Percentiles rank a stretch among this genome's conserved stretches.
phyloP scores from a whole-genome alignment of 2,329 filamentous ascomycete genomes.

The Tricladium varicosporioides region DNA sequence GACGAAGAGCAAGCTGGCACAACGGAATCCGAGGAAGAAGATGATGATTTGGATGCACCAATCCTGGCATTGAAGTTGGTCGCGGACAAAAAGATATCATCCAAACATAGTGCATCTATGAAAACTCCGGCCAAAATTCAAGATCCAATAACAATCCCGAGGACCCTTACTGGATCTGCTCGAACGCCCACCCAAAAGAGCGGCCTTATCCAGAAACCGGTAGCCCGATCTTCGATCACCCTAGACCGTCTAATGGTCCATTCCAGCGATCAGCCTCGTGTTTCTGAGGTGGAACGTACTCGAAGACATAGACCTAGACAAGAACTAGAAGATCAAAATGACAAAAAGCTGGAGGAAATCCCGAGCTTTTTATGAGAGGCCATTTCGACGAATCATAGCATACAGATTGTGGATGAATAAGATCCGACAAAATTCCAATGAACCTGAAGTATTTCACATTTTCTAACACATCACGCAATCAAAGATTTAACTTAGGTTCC shows the following conservation, averaged over 20 bases:
- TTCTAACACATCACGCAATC: not conserved
- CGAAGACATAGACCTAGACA: slow-evolving; percentile 19
- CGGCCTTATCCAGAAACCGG: too few species aligned
- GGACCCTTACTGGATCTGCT: too few species aligned
- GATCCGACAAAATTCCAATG: too few species aligned
- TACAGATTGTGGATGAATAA: not conserved
- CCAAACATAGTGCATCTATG: not conserved
- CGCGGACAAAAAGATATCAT: not conserved
- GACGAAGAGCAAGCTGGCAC: not conserved
- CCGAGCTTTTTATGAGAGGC: slow-evolving; percentile 25
- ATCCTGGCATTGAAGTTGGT: slow-evolving; percentile 23
- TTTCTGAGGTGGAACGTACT: slow-evolving; percentile 22
- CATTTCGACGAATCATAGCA: not conserved
- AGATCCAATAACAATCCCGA: too few species aligned
- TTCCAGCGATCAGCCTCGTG: slow-evolving; percentile 1
- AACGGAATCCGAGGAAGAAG: slow-evolving; percentile 24
- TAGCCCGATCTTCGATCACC: not conserved
- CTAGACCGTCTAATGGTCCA: not conserved
- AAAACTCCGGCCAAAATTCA: too few species aligned
- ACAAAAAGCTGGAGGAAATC: slow-evolving; percentile 25
- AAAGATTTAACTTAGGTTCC: too few species aligned
- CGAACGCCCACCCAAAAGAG: too few species aligned
- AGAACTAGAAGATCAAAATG: slow-evolving; percentile 20
- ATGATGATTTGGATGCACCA: slow-evolving; percentile 32
- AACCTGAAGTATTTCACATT: not conserved